A percentile compares a stretch with the other conserved stretches of the same genome.
These are phyloP conservation scores for Dictyostelium firmibasis DNA, from an alignment of 78 protist species.

Conservation along the genomic window DNA sequence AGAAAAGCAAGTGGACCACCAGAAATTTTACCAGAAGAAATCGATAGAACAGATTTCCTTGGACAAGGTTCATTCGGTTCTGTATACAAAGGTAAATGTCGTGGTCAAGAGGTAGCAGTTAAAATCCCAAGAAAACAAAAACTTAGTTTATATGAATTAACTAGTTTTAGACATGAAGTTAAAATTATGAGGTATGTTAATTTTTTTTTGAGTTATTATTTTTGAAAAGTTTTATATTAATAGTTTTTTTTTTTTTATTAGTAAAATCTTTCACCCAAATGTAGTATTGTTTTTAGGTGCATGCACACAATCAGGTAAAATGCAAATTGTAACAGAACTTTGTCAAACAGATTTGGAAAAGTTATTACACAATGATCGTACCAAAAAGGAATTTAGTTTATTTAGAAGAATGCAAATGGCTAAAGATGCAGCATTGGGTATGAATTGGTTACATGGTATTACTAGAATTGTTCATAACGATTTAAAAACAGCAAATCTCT, in stretches of 20 bases:
- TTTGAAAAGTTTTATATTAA: not conserved
- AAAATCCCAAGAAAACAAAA: constrained; percentile 82
- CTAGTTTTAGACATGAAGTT: constrained; percentile 80
- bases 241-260: not conserved
- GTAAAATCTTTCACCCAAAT: constrained; percentile 83
- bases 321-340: constrained; percentile 82
- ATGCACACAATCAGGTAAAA: constrained; percentile 72
- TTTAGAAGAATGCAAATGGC: constrained; percentile 81
- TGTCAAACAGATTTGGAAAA: constrained; percentile 75
- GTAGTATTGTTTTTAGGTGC: constrained; percentile 86
- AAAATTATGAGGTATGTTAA: constrained; percentile 73
- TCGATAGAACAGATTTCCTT: constrained; percentile 66
- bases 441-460: constrained; percentile 88
- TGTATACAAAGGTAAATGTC: constrained; percentile 82
- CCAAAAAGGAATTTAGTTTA: constrained; percentile 55
- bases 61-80: constrained; percentile 86
- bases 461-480: constrained; percentile 81
- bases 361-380: constrained; percentile 59
- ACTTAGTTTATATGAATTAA: constrained; percentile 53
- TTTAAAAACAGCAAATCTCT: constrained; percentile 74
- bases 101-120: constrained; percentile 83
- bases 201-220: no score
- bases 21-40: constrained; percentile 79
- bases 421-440: constrained; percentile 83
- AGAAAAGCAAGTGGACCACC: constrained; percentile 83